Conservation (phyloP, 805 yeast genomes). For the Yarrowia deformans region DNA sequence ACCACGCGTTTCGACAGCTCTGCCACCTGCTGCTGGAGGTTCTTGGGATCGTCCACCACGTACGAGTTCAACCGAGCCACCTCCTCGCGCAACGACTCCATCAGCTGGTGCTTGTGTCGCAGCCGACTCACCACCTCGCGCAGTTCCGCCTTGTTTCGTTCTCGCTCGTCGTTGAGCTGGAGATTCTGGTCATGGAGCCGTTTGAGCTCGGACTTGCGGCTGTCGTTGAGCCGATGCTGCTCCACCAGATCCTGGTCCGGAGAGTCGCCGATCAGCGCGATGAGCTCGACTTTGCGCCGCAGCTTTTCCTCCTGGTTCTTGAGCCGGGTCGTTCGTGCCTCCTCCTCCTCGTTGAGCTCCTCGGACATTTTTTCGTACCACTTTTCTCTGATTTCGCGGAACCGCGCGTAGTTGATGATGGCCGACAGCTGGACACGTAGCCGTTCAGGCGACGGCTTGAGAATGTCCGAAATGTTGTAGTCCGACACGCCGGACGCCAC, state of each 20-base stretch:
- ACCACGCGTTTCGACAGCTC: constrained; percentile 10
- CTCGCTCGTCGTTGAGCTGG: constrained; percentile 25
- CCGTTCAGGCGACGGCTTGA: constrained; percentile 30
- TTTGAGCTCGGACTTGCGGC: constrained; percentile 8
- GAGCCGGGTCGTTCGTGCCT: background rate
- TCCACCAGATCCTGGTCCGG: constrained; percentile 21
- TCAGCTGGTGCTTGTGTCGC: constrained; percentile 27
- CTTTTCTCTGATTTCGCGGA: constrained; percentile 23
- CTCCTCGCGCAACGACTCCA: constrained; percentile 24
- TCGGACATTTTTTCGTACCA: constrained; percentile 37
- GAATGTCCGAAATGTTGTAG: constrained; percentile 32
- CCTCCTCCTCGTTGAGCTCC: constrained; percentile 32
- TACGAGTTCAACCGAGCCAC: constrained; percentile 7
- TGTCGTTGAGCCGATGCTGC: constrained; percentile 13
- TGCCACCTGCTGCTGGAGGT: constrained; percentile 6
- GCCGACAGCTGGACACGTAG: constrained; percentile 29
- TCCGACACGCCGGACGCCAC: constrained; percentile 33
- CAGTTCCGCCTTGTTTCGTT: constrained; percentile 10
- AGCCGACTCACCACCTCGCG: constrained; percentile 8
- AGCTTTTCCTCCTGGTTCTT: constrained; percentile 25
- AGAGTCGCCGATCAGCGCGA: background rate
- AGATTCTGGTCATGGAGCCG: constrained; percentile 15
- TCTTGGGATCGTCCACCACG: constrained; percentile 28
- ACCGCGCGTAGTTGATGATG: constrained; percentile 35
- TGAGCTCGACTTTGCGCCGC: constrained; percentile 12